Base-by-base conservation (phyloP, 2,329 filamentous ascomycete species). In the Nigrospora osmanthi region DNA sequence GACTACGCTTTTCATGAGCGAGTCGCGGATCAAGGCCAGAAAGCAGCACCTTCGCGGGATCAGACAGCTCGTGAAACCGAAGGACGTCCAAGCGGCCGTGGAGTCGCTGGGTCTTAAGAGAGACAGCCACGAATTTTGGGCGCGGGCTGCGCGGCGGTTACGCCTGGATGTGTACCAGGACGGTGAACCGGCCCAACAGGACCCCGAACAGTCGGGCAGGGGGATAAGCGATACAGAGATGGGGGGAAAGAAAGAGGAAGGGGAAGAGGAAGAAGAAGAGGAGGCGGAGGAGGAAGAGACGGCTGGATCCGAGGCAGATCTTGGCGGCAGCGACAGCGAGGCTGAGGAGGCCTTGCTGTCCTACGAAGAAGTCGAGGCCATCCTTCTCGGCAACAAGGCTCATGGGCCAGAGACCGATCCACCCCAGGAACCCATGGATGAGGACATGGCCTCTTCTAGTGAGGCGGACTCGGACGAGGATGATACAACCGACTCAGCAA, bases 1-100 rank as follows among this genome's bases (percentile, higher is more conserved):
- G 39, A 78, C 85, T 0, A 70, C 80, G 0, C 66, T 93, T 0
- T 85, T 84, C 54, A 77, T 88, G 47, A 78, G 83, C n/a, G 75
- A 78, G 59, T 84, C 85, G 2, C 75, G 88, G 36, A 65, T 89
- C 19, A 74, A 81, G 43, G 71, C 80, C 4, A 72, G 69, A 52
- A 35, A 39, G 7, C 45, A 52, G 15, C 54, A 63, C 19, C 48
- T 59, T 11, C 40, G 32, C 4, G 46, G 52, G 1, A 54, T 60
- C 2, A 54, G 54, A 4, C 49, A 53, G 5, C 49, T 65, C 6
- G 66, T 78, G 3, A 63, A 61, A 36, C 51, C 47, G 5, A 63
- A 66, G 30, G 76, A 81, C 47, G 75, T 75, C 2, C 56, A 64
- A 28, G 72, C 75, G 1, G 77, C 77, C 0, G 58, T 69, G 2